Evolutionary conservation across 1,139 yeast genomes (phyloP).

Genomic region (Magnusiomyces fungicola): DNA sequence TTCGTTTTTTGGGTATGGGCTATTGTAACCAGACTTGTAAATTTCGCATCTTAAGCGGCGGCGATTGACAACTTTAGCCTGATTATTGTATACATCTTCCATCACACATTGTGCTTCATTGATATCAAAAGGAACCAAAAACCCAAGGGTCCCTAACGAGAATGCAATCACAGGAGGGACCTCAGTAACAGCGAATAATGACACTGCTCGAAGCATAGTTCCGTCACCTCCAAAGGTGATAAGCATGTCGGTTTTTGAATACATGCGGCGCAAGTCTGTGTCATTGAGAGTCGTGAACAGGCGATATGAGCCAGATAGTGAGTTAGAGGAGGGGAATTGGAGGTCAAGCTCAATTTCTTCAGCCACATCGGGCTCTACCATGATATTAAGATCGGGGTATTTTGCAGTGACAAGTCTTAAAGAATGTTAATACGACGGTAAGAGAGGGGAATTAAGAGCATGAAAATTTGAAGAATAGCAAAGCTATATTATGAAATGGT

Average conservation of each 20-base stretch:
- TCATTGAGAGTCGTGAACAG: background rate
- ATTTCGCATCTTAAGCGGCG: conserved; percentile 69
- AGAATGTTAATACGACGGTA: too few species aligned
- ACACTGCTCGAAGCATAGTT: conserved; percentile 68
- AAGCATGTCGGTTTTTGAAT: conserved; percentile 50
- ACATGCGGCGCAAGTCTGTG: too few species aligned
- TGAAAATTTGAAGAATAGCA: too few species aligned
- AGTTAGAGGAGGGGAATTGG: background rate
- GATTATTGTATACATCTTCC: conserved; percentile 53
- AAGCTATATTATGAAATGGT: too few species aligned
- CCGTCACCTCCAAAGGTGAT: conserved; percentile 96
- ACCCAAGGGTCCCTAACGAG: conserved; percentile 88
- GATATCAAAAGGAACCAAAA: conserved; percentile 76
- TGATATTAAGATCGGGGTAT: conserved; percentile 66
- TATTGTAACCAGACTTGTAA: conserved; percentile 16
- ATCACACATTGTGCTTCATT: conserved; percentile 55
- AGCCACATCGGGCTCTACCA: conserved; percentile 70
- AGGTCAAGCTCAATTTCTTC: conserved; percentile 49
- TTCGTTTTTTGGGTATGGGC: conserved; percentile 11
- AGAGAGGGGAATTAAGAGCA: too few species aligned
- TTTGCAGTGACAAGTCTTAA: conserved; percentile 27
- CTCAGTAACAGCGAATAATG: conserved; percentile 45
- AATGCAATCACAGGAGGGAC: conserved; percentile 89
- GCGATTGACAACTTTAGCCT: conserved; percentile 66
- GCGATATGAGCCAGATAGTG: conserved; percentile 21